Conservation (phyloP, 1,139 yeast species). For the Magnusiomyces ingens region DNA sequence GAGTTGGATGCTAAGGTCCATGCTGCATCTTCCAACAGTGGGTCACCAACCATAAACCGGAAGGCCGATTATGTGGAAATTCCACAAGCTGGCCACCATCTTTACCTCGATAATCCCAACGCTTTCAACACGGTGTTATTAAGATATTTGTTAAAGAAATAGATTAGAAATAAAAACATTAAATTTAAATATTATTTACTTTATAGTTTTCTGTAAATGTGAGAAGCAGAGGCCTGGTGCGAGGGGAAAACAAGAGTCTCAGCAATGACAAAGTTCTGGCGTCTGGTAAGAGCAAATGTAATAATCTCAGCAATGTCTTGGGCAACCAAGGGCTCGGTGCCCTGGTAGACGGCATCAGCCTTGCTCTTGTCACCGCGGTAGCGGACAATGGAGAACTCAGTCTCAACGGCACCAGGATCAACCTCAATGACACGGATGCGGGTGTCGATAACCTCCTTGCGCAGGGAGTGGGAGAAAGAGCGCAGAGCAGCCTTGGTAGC, state of each 20-base stretch:
- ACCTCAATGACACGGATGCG: slow-evolving; percentile 73
- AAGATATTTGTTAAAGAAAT: not conserved
- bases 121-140: slow-evolving; percentile 36
- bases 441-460: slow-evolving; percentile 72
- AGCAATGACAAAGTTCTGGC: slow-evolving; percentile 69
- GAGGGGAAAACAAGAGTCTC: slow-evolving; percentile 70
- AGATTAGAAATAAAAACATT: not conserved
- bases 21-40: not conserved
- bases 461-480: slow-evolving; percentile 66
- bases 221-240: slow-evolving; percentile 71
- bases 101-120: slow-evolving; percentile 65
- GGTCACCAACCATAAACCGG: slow-evolving; percentile 10
- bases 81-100: slow-evolving; percentile 65
- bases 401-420: slow-evolving; percentile 85
- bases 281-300: slow-evolving; percentile 61
- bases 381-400: slow-evolving; percentile 75
- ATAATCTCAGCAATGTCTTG: slow-evolving; percentile 79
- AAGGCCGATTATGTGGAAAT: slow-evolving; percentile 41
- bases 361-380: slow-evolving; percentile 61
- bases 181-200: not conserved
- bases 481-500: slow-evolving; percentile 81
- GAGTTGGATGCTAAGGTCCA: slow-evolving; percentile 18
- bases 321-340: slow-evolving; percentile 66
- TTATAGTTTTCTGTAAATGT: slow-evolving; percentile 38
- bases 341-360: slow-evolving; percentile 68